Evolutionary conservation across 2,329 filamentous ascomycete species (phyloP).

Genomic region (Xylogone sp.): DNA sequence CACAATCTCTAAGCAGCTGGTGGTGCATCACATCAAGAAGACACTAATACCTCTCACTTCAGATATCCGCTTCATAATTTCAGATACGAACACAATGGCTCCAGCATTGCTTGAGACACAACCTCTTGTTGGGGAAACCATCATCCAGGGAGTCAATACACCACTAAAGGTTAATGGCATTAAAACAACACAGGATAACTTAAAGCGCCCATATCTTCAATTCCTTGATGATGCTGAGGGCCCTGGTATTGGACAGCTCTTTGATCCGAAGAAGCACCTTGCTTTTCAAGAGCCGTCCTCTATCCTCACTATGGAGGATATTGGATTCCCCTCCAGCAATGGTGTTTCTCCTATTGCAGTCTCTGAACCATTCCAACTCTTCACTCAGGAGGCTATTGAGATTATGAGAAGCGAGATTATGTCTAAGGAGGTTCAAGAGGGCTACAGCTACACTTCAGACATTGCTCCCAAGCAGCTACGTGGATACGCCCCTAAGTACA

Average conservation of each 20-base stretch:
- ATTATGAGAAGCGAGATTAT: constrained; percentile 62
- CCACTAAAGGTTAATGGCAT: constrained; percentile 6
- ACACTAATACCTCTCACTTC: background rate
- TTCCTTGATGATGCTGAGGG: constrained; percentile 22
- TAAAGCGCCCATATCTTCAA: constrained; percentile 27
- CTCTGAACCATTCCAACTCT: constrained; percentile 62
- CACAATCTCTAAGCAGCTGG: background rate
- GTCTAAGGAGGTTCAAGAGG: constrained; percentile 49
- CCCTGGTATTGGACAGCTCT: constrained; percentile 30
- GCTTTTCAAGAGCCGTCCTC: constrained; percentile 45
- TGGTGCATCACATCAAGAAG: background rate
- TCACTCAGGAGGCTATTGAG: constrained; percentile 56
- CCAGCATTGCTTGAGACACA: background rate
- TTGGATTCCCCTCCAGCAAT: constrained; percentile 49
- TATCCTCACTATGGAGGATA: constrained; percentile 57
- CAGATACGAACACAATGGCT: background rate
- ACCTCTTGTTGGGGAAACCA: background rate
- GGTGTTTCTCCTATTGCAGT: constrained; percentile 62
- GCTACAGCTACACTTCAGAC: constrained; percentile 56
- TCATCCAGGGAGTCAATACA: background rate
- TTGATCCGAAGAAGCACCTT: constrained; percentile 54
- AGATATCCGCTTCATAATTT: background rate
- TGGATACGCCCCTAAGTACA: constrained; percentile 53
- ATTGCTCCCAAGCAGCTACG: constrained; percentile 52
- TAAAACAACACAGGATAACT: constrained; percentile 24